Conservation (phyloP, 2,329 filamentous ascomycete species). For the Ambrosiella beaveri region DNA sequence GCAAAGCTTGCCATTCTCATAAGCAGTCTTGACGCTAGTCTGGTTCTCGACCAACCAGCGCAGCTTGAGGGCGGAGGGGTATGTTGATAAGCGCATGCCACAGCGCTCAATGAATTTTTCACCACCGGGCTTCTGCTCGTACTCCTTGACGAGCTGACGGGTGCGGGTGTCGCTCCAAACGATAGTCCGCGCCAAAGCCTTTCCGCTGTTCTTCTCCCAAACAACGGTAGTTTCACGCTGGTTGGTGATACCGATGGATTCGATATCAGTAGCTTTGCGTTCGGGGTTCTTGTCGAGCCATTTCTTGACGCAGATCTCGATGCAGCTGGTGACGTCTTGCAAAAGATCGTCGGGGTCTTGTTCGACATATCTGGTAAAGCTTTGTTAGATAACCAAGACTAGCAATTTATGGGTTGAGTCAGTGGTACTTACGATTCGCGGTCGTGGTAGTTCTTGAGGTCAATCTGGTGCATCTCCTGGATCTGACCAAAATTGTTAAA, state of each 20-base stretch:
- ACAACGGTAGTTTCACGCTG: slow-evolving; percentile 78
- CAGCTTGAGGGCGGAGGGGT: slow-evolving; percentile 73
- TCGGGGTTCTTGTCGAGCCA: slow-evolving; percentile 28
- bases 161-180: slow-evolving; percentile 85
- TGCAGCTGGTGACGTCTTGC: slow-evolving; percentile 58
- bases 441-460: slow-evolving; percentile 72
- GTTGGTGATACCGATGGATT: slow-evolving; percentile 67
- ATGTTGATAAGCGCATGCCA: slow-evolving; percentile 72
- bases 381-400: not conserved
- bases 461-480: slow-evolving; percentile 68
- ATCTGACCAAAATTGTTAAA: slow-evolving; percentile 67
- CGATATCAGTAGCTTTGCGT: not conserved
- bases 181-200: slow-evolving; percentile 68
- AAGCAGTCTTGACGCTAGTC: slow-evolving; percentile 50
- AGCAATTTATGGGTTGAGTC: not conserved
- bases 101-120: slow-evolving; percentile 54
- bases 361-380: slow-evolving; percentile 58
- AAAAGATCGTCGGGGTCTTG: slow-evolving; percentile 69
- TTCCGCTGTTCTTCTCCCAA: slow-evolving; percentile 67
- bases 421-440: slow-evolving; percentile 53
- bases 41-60: slow-evolving; percentile 65
- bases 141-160: slow-evolving; percentile 50
- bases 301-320: slow-evolving; percentile 54
- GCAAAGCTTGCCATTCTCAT: slow-evolving; percentile 56
- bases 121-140: slow-evolving; percentile 50